Evolutionary conservation across 768 basidiomycete species (phyloP), one percentile per base, ranked within the genome.

Genomic region (Tylopilus vinaceipallidus): DNA sequence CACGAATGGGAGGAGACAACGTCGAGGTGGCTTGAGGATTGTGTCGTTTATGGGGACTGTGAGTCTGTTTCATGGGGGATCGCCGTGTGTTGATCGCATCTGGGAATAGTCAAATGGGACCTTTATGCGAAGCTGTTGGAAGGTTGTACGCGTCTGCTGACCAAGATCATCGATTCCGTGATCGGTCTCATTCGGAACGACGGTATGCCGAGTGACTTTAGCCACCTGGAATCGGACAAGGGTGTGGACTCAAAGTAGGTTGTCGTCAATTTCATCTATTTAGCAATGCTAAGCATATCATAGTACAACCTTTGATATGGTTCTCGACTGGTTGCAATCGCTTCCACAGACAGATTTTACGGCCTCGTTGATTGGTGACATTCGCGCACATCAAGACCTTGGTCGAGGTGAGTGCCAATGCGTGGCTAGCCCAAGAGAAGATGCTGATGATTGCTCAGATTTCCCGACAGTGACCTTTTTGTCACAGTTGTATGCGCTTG

Each of bases 61-160:
- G 58, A 61, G 81, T 65, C 14, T 19, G 8, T 47, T 24, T 10
- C 12, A 4, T 23, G 8, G 9, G n/a, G 4, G 23, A 12, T 9
- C 6, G 17, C 42, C 19, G 9, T 5, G 36, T 45, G 17, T 29
- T 48, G 33, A 47, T 55, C 53, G 36, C 35, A 19, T n/a, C 29
- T 16, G 33, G 32, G 8, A 42, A 19, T 41, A 86, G 84, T 82
- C 56, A 70, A 82, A 51, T 86, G 84, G 84, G 62, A 60, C 30
- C 65, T 83, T 22, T 81, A 79, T 50, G 71, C 67, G 27, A 70
- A 71, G 44, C 53, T 82, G 9, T 55, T 83, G 0, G 71, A 77
- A 49, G 65, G 65, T 11, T 67, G 70, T 6, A 56, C 77, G 14
- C 57, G 50, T 1, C 55, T 82, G 11, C 60, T 83, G 30, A 78